Evolutionary conservation across 2,329 filamentous ascomycete genomes (phyloP), one percentile per base, ranked within the genome.

Genomic region (Lachnum nothofagi): DNA sequence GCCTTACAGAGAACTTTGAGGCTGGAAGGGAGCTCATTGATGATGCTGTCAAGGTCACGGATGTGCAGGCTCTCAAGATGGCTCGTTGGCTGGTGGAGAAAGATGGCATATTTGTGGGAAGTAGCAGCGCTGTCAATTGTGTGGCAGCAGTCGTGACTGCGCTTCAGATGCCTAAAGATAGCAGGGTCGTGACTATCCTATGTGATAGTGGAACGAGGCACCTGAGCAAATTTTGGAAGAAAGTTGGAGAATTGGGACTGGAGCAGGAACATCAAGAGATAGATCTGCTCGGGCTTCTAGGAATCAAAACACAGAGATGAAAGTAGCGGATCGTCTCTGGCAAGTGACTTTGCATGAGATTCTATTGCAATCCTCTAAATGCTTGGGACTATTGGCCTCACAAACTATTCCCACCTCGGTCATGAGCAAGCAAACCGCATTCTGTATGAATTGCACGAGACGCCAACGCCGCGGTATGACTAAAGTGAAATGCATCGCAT

Each of bases 51-150:
- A 80, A 84, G 51, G 89, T 98, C 12, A 88, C 82, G 2, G 94
- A 98, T 67, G 80, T 82, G 42, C 91, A 98, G 72, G 93, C 93
- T 10, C 82, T 88, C 65, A 78, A 77, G 46, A 98, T 98, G 93
- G 93, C 91, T n/a, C 77, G 88, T 54, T 97, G 90, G 89, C 72
- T 98, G 34, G 91, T 96, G 7, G 91, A 97, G 70, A 86, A 91
- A 55, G 93, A 98, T 67, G 93, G 93, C 6, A 83, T 98, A 45
- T 98, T 98, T 63, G 77, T 91, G 34, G 94, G 93, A 7, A 95
- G 91, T 66, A 95, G 89, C 66, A 95, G 87, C 67, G 86, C 91
- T n/a, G 91, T 98, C 44, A 98, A 98, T 67, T 95, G 91, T 76
- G 86, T 88, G 35, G 88, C 86, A 4, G 86, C 88, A 19, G 83